A percentile compares a stretch with the other conserved stretches of the same genome.
These are phyloP conservation scores for Acanthamoeba lenticulata DNA, from an alignment of 208 protist species.

Conservation along the genomic window DNA sequence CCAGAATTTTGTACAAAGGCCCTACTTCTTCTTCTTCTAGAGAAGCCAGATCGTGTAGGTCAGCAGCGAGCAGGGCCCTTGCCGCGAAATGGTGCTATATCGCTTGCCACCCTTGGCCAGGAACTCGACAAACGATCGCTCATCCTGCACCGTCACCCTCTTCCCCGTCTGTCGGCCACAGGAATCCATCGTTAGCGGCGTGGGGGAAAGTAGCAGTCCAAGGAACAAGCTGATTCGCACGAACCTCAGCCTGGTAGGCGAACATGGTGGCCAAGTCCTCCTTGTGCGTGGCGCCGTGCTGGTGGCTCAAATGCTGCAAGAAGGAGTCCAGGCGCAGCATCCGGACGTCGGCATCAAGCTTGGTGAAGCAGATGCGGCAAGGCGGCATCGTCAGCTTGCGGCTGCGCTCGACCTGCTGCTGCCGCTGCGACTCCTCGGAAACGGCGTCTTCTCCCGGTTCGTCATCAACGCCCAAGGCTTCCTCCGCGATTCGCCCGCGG, in stretches of 20 bases:
- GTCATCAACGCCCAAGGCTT: neutral
- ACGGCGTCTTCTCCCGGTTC: neutral
- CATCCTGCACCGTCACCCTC: neutral
- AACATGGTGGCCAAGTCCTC: neutral
- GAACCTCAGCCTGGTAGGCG: neutral
- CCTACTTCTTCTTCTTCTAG: too few species aligned
- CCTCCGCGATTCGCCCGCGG: neutral
- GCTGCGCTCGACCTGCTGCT: neutral
- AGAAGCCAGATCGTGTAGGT: slow-evolving; percentile 9
- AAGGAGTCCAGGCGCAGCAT: neutral
- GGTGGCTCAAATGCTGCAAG: neutral
- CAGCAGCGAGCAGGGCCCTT: neutral
- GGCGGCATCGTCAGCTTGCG: slow-evolving; percentile 53
- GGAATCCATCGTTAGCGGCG: neutral
- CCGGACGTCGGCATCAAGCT: neutral
- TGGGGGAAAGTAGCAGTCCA: neutral
- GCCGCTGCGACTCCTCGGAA: too few species aligned
- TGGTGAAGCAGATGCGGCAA: slow-evolving; percentile 39
- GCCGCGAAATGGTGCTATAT: neutral
- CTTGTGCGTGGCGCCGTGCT: slow-evolving; percentile 43
- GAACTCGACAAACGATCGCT: neutral
- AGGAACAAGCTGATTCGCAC: too few species aligned
- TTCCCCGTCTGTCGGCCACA: neutral
- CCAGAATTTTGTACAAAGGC: too few species aligned
- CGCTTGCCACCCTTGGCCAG: neutral